Conservation (phyloP, 331 rosid genomes). For the Malus hybrid region DNA sequence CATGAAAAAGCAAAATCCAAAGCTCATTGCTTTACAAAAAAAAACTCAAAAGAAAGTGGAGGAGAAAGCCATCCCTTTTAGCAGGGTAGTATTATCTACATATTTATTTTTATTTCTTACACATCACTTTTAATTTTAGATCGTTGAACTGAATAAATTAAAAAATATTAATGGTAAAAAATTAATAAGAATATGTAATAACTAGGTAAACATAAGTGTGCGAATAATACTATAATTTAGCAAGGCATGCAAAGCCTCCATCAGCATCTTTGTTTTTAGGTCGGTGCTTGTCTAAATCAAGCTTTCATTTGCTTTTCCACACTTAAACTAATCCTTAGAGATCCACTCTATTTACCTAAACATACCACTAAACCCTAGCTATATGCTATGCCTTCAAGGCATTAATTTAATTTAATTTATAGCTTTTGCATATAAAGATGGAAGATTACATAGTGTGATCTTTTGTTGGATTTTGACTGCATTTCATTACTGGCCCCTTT, state of each 20-base stretch:
- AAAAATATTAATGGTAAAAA: fast-evolving
- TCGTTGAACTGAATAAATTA: too few relatives aligned
- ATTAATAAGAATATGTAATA: too few relatives aligned
- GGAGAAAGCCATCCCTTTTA: slow-evolving; percentile 17
- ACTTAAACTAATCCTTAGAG: slow-evolving; percentile 18
- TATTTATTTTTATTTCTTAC: too few relatives aligned
- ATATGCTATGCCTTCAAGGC: background rate
- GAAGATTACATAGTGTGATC: background rate
- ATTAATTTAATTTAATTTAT: background rate
- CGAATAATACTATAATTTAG: background rate
- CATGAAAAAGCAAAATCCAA: slow-evolving; percentile 12
- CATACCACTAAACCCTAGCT: background rate
- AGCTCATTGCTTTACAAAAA: slow-evolving; percentile 6
- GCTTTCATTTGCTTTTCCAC: slow-evolving; percentile 23
- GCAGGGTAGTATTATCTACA: fast-evolving
- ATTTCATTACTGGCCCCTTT: background rate
- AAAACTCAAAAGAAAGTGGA: slow-evolving; percentile 25
- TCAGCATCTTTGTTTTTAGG: slow-evolving; percentile 27
- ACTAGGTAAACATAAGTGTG: too few relatives aligned
- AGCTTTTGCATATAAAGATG: background rate
- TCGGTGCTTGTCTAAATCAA: slow-evolving; percentile 61
- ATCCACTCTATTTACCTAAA: slow-evolving; percentile 22
- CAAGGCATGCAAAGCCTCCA: slow-evolving; percentile 27
- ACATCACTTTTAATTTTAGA: fast-evolving
- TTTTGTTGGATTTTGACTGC: slow-evolving; percentile 1